Conservation (phyloP, 768 basidiomycete species). For the Sistotremastrum suecicum region DNA sequence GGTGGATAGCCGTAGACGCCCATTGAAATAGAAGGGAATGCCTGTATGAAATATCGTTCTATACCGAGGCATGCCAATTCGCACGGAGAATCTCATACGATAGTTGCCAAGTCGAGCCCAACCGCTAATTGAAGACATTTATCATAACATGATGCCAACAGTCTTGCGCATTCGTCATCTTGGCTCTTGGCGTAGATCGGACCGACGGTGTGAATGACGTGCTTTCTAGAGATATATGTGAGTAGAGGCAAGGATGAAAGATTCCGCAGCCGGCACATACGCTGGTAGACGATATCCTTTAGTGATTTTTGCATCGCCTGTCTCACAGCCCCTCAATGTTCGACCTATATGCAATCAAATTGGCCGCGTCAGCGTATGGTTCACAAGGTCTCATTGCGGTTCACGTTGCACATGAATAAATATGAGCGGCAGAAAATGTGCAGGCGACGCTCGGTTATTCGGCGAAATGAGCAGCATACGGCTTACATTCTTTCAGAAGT, state of each 20-base stretch:
- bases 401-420: no score
- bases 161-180: constrained; percentile 29
- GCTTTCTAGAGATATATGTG: constrained; percentile 27
- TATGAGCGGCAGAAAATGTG: no score
- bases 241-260: not conserved
- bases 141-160: constrained; percentile 56
- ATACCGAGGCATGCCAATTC: not conserved
- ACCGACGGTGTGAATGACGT: constrained; percentile 74
- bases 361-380: no score
- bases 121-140: constrained; percentile 48
- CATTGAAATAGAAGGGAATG: constrained; percentile 71
- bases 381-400: no score
- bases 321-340: constrained; percentile 48
- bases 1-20: constrained; percentile 72
- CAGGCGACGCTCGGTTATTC: no score
- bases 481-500: constrained; percentile 55
- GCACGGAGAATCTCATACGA: constrained; percentile 30
- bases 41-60: constrained; percentile 25
- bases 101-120: constrained; percentile 42
- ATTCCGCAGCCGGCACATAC: constrained; percentile 28
- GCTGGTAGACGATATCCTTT: constrained; percentile 62
- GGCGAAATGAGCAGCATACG: not conserved
- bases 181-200: constrained; percentile 41
- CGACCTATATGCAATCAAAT: constrained; percentile 29
- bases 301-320: constrained; percentile 71